Evolutionary conservation across 2,329 filamentous ascomycete genomes (phyloP).

Genomic region (Ascosphaera pollenicola): DNA sequence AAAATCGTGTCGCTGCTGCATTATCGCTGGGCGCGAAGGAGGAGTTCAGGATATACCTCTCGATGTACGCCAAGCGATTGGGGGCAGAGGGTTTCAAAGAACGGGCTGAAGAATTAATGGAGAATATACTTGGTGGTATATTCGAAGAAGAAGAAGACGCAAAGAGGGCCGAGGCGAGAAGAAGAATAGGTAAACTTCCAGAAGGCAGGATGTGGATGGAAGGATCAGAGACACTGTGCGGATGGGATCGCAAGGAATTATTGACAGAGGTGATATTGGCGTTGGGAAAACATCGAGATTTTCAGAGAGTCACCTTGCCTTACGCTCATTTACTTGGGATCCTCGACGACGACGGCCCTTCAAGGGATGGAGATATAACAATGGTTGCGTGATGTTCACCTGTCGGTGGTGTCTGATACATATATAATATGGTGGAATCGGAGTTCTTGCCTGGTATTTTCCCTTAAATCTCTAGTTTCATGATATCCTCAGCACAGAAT

Average conservation of each 20-base stretch:
- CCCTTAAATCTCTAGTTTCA: constrained; percentile 7
- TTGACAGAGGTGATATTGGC: constrained; percentile 82
- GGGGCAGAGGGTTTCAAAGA: constrained; percentile 68
- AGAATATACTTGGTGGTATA: constrained; percentile 54
- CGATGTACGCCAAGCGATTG: constrained; percentile 93
- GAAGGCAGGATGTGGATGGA: constrained; percentile 39
- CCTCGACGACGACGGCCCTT: constrained; percentile 13
- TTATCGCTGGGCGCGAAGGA: constrained; percentile 66
- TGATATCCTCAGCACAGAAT: not conserved
- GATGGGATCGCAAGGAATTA: constrained; percentile 73
- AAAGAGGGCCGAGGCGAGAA: constrained; percentile 22
- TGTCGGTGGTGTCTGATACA: too few species aligned
- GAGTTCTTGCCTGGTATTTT: constrained; percentile 13
- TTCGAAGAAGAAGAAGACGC: constrained; percentile 34
- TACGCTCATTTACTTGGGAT: constrained; percentile 65
- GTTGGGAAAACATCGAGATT: constrained; percentile 90
- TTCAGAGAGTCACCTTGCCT: constrained; percentile 85
- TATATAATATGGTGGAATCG: too few species aligned
- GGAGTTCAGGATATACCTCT: constrained; percentile 85
- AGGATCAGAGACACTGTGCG: constrained; percentile 53
- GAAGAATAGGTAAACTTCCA: constrained; percentile 14
- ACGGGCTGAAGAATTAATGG: constrained; percentile 84
- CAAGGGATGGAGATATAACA: constrained; percentile 11
- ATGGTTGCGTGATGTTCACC: constrained; percentile 13
- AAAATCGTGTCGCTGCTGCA: constrained; percentile 82